phyloP scores from a whole-genome alignment of 768 basidiomycete species.

The Butyriboletus loyo region DNA sequence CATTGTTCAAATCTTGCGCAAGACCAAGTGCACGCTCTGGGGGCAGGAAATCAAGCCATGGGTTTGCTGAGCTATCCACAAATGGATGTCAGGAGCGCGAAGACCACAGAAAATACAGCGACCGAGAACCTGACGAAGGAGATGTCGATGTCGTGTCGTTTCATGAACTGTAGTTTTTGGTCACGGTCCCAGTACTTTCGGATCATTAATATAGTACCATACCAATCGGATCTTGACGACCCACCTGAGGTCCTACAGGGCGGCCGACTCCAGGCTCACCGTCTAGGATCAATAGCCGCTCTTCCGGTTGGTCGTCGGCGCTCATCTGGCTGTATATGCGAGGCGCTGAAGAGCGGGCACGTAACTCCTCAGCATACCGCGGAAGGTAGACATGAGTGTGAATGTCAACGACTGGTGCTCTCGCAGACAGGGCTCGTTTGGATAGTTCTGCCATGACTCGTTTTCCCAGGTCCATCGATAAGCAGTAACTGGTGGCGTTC shows the following conservation, averaged over 20 bases:
- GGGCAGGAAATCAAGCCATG: conserved; percentile 86
- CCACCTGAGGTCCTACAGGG: conserved; percentile 76
- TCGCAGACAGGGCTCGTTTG: conserved; percentile 17
- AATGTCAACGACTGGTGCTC: conserved; percentile 63
- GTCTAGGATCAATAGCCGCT: conserved; percentile 74
- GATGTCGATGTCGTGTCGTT: conserved; percentile 73
- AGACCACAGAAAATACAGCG: not conserved
- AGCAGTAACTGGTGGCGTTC: conserved; percentile 8
- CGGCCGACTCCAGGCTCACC: conserved; percentile 77
- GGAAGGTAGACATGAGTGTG: conserved; percentile 88
- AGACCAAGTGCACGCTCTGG: conserved; percentile 62
- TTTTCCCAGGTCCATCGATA: conserved; percentile 30
- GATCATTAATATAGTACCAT: conserved; percentile 7
- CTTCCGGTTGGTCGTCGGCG: conserved; percentile 49
- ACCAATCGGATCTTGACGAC: conserved; percentile 3
- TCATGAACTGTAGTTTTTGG: conserved; percentile 85
- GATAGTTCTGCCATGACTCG: conserved; percentile 25
- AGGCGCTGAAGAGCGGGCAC: conserved; percentile 61
- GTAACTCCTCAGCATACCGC: conserved; percentile 68
- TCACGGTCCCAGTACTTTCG: conserved; percentile 69
- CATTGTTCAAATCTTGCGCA: conserved; percentile 69
- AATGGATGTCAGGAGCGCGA: conserved; percentile 15
- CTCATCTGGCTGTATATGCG: conserved; percentile 53
- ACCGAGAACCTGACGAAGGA: conserved; percentile 66
- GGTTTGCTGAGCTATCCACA: conserved; percentile 70